These are phyloP conservation scores for Acmispon strigosus DNA, from an alignment of 306 rosid species.

Conservation along the genomic window DNA sequence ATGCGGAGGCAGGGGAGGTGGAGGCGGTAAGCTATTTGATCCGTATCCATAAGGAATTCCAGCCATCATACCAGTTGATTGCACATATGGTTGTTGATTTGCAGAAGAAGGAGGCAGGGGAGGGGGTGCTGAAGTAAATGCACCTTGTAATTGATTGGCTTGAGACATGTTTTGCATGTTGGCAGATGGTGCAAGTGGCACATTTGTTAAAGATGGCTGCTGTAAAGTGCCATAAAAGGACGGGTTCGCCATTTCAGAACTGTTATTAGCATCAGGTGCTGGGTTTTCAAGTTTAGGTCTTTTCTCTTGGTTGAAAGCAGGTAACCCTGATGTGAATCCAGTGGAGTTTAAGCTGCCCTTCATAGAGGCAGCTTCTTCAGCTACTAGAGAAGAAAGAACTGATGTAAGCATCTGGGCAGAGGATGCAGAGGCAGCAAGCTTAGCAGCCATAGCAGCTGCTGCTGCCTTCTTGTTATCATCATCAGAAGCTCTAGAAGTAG, in stretches of 20 bases:
- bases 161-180: slow-evolving; percentile 45
- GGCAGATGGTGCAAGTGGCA: slow-evolving; percentile 33
- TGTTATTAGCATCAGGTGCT: slow-evolving; percentile 46
- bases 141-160: slow-evolving; percentile 45
- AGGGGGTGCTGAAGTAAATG: slow-evolving; percentile 47
- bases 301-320: slow-evolving; percentile 65
- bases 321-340: slow-evolving; percentile 44
- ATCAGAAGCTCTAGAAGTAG: slow-evolving; percentile 49
- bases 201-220: slow-evolving; percentile 41
- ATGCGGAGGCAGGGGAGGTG: slow-evolving; percentile 75
- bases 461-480: slow-evolving; percentile 81
- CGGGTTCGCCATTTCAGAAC: slow-evolving; percentile 38
- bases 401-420: slow-evolving; percentile 92
- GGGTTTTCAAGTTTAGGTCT: slow-evolving; percentile 68
- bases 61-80: slow-evolving; percentile 52
- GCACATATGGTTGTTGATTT: slow-evolving; percentile 47
- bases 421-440: slow-evolving; percentile 88
- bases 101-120: slow-evolving; percentile 43
- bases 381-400: slow-evolving; percentile 82
- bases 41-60: slow-evolving; percentile 61
- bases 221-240: slow-evolving; percentile 41
- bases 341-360: slow-evolving; percentile 42
- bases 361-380: slow-evolving; percentile 87
- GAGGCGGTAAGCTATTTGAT: slow-evolving; percentile 57
- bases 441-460: slow-evolving; percentile 89